A percentile compares a stretch with the other conserved stretches of the same genome.
Conservation (phyloP, 225 moss, liverwort and hornwort species). For the Sphagnum contortum region DNA sequence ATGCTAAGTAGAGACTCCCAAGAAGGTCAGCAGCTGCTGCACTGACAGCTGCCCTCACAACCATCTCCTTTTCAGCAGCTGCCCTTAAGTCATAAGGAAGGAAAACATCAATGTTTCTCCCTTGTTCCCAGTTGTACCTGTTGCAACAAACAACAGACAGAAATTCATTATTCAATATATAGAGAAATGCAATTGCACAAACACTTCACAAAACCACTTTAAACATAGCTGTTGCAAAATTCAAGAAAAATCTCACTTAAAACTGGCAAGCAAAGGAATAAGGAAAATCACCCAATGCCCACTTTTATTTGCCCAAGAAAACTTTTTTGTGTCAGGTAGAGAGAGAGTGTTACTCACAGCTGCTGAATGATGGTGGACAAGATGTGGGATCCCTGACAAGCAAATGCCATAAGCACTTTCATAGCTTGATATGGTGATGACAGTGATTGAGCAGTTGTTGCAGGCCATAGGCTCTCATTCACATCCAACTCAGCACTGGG, state of each 20-base stretch:
- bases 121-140: constrained; percentile 34
- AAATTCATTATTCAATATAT: no score
- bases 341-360: constrained; percentile 46
- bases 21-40: constrained; percentile 52
- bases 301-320: no score
- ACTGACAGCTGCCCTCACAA: constrained; percentile 11
- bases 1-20: constrained; percentile 75
- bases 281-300: no score
- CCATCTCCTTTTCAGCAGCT: constrained; percentile 13
- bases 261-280: no score
- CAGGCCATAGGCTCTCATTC: constrained; percentile 14
- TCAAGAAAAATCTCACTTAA: no score
- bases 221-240: no score
- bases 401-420: constrained; percentile 65
- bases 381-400: constrained; percentile 58
- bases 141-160: no score
- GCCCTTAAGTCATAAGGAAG: constrained; percentile 9
- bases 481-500: constrained; percentile 16
- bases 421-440: constrained; percentile 46
- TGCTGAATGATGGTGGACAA: constrained; percentile 63
- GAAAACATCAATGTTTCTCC: constrained; percentile 19
- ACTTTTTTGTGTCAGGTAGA: no score
- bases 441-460: constrained; percentile 18
- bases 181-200: no score
- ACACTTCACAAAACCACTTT: no score